Conservation (phyloP, 1,284 basidiomycete genomes). For the Chondrostereum purpureum region DNA sequence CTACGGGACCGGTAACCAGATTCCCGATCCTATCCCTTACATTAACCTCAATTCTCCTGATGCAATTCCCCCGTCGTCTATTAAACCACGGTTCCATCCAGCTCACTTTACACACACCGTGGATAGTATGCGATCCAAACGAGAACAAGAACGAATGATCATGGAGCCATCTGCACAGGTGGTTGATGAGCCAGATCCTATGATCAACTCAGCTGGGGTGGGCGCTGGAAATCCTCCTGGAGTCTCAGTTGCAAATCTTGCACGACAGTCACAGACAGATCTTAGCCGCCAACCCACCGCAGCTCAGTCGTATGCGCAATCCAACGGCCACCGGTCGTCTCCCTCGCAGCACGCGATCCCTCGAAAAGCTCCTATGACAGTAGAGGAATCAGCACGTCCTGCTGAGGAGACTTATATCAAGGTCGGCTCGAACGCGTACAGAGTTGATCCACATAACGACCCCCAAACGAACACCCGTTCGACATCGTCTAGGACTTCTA, state of each 20-base stretch:
- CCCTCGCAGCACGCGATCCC: conserved; percentile 6
- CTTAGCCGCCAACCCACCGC: conserved; percentile 24
- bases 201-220: conserved; percentile 58
- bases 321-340: background rate
- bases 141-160: conserved; percentile 24
- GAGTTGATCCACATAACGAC: conserved; percentile 58
- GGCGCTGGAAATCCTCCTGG: conserved; percentile 46
- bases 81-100: conserved; percentile 43
- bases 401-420: conserved; percentile 59
- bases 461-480: conserved; percentile 24
- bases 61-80: conserved; percentile 51
- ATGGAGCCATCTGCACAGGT: conserved; percentile 22
- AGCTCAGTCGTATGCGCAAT: conserved; percentile 5
- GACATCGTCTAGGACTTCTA: background rate
- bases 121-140: conserved; percentile 23
- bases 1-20: conserved; percentile 79
- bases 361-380: conserved; percentile 24
- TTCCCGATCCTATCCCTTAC: conserved; percentile 79
- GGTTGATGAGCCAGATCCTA: conserved; percentile 33
- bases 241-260: conserved; percentile 20
- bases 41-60: conserved; percentile 70
- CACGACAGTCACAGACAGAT: background rate
- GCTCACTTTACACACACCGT: conserved; percentile 57
- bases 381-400: conserved; percentile 52
- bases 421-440: conserved; percentile 59